Evolutionary conservation across 2,329 filamentous ascomycete species (phyloP), one percentile per base, ranked within the genome.

Genomic region (Ascochyta viciae-villosae): DNA sequence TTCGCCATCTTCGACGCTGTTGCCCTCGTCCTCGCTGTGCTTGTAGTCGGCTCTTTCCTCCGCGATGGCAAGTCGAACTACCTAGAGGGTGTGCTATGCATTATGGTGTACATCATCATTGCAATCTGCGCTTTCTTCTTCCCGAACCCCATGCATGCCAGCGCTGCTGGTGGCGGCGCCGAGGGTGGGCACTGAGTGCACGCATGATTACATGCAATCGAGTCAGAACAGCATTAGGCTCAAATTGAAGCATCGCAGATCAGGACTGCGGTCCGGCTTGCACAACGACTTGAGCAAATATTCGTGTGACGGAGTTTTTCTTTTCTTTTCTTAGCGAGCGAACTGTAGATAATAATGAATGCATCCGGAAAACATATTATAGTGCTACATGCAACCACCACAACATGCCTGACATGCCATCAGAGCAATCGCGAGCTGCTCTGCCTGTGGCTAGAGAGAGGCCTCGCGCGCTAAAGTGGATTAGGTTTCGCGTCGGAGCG

Each of bases 11-110:
- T 96, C 80, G 91, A 96, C 78, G 84, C 96, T 19, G 85, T 89
- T 53, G 83, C 96, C 61, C 80, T 97, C 8, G 86, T 97, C 53
- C 82, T 97, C 23, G 86, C 91, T 26, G 94, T 96, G 66, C 81
- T 97, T 38, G 91, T 92, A 0, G 90, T 96, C 2, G 92, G 92
- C 1, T 91, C 92, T 59, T 96, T 96, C 77, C 78, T 97, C 50
- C 83, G 92, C 45, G 93, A 97, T 71, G 87, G 91, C 63, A 94
- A 95, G 81, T 91, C 87, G 58, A 96, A 96, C 71, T 97, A 96
- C 70, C 83, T 97, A 4, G 93, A 97, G 74, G 93, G 93, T 2
- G 84, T 87, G 23, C 82, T 97, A 16, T 91, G 91, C 62, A 85
- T 96, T 16, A 83, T 90, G 48, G 82, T 87, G 10, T 88, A 89